Base-by-base conservation (phyloP, 1,139 yeast genomes). In the Geotrichum histeridarum region DNA sequence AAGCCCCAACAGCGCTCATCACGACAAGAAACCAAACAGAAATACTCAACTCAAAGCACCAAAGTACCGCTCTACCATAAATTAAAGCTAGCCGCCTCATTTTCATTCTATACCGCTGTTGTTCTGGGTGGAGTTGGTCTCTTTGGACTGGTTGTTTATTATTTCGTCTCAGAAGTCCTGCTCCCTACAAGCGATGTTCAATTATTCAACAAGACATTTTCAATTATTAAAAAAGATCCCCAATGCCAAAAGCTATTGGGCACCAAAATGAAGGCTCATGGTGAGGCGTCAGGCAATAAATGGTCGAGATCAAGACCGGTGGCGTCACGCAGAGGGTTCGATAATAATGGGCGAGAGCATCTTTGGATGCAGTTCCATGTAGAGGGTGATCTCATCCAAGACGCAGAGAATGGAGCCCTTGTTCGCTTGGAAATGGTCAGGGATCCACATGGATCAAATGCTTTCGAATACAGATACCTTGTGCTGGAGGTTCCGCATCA, bases 241-340 rank as follows among this genome's bases (percentile, higher is more conserved):
- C 72, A 70, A 37, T 85, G 86, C 7, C 84, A 83, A 62, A 71
- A 75, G 60, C 67, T 82, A 37, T 73, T 91, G 51, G 78, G 80
- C 8, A 77, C 78, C 8, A 79, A 89, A 64, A 74, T 90, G 55
- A 85, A 85, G 67, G 96, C 96, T 0, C 86, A 86, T 65, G 96
- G 96, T 41, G 94, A 86, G 55, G 61, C 58, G 14, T 68, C 76
- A 14, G 82, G 81, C 12, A 90, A 84, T 66, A 80, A 80, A 63
- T 89, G 96, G 95, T 85, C 89, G 6, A 79, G 96, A 71, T 87
- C 86, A 66, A 81, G 96, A 71, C 96, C 96, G 1, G 82, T 87
- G 48, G 75, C 76, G 8, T 74, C 57, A 76, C 82, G 60, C 12
- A 59, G 74, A 27, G 66, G 67, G 5, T 65, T 69, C 58, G 95